Percentiles rank a stretch among this genome's conserved stretches.
phyloP scores from a whole-genome alignment of 2,329 filamentous ascomycete species.

The Aspergillus ibericus region DNA sequence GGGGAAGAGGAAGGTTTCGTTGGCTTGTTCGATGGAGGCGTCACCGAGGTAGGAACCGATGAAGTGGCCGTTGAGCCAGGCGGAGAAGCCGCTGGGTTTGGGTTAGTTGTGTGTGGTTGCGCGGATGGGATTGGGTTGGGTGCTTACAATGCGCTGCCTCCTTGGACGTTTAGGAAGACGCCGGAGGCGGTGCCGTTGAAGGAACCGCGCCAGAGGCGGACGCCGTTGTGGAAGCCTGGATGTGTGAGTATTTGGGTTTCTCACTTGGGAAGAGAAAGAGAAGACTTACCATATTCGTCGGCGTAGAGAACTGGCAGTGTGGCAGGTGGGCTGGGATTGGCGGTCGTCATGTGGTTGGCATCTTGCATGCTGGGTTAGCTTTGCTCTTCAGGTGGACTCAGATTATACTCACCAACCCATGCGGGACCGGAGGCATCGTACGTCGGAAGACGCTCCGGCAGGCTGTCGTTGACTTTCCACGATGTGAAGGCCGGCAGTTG shows the following conservation, averaged over 20 bases:
- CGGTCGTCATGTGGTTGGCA: conserved; percentile 44
- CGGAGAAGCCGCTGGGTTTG: conserved; percentile 52
- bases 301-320: conserved; percentile 50
- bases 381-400: too few species aligned
- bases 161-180: conserved; percentile 52
- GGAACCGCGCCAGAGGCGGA: conserved; percentile 48
- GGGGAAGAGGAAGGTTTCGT: conserved; percentile 49
- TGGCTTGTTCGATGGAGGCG: conserved; percentile 21
- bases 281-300: conserved; percentile 46
- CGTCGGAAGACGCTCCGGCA: conserved; percentile 41
- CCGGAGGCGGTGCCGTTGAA: conserved; percentile 40
- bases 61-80: conserved; percentile 58
- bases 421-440: conserved; percentile 47
- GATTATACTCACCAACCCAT: conserved; percentile 32
- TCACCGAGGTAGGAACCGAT: conserved; percentile 57
- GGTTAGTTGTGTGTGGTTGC: neutral
- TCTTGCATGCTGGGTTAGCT: conserved; percentile 19
- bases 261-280: neutral
- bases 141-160: conserved; percentile 52
- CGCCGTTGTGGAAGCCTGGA: conserved; percentile 44
- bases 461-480: conserved; percentile 46
- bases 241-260: neutral
- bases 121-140: neutral
- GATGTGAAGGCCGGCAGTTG: conserved; percentile 33
- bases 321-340: conserved; percentile 43